These are phyloP conservation scores for Penicillium aurantiogriseum DNA, from an alignment of 2,329 filamentous ascomycete species.

Conservation along the genomic window DNA sequence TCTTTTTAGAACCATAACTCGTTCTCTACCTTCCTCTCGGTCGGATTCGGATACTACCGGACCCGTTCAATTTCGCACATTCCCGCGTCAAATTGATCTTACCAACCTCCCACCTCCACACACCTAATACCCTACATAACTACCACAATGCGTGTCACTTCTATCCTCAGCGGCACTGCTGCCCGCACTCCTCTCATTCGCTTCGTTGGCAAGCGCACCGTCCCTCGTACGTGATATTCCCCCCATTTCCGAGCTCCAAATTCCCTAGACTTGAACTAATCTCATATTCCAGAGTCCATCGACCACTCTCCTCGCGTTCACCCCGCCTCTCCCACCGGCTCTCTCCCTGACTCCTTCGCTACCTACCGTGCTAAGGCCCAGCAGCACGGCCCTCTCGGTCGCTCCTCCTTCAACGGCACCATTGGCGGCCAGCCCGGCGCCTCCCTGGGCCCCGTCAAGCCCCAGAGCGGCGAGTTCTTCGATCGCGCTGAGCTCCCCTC, in stretches of 20 bases:
- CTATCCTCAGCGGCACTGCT: slow-evolving; percentile 42
- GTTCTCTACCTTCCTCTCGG: slow-evolving; percentile 12
- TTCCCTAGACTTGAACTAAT: slow-evolving; percentile 16
- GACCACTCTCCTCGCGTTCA: slow-evolving; percentile 59
- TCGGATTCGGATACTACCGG: slow-evolving; percentile 32
- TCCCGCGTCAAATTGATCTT: slow-evolving; percentile 18
- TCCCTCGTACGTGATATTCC: slow-evolving; percentile 41
- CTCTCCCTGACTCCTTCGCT: slow-evolving; percentile 61
- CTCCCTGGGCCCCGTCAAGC: slow-evolving; percentile 68
- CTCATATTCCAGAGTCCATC: slow-evolving; percentile 36
- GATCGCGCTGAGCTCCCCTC: slow-evolving; percentile 83
- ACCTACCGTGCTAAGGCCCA: slow-evolving; percentile 62
- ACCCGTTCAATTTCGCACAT: slow-evolving; percentile 29
- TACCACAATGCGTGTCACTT: slow-evolving; percentile 41
- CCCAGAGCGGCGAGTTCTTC: slow-evolving; percentile 74
- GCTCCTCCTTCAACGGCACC: slow-evolving; percentile 38
- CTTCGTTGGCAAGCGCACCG: slow-evolving; percentile 49
- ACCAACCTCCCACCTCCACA: slow-evolving; percentile 9
- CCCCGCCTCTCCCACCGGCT: slow-evolving; percentile 55
- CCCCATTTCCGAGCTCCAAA: neutral
- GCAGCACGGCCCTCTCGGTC: slow-evolving; percentile 61
- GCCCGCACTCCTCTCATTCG: slow-evolving; percentile 50
- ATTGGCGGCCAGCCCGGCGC: slow-evolving; percentile 65
- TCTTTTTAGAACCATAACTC: neutral
- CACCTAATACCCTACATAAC: slow-evolving; percentile 8